phyloP scores from a whole-genome alignment of 2,329 filamentous ascomycete species.

The Daldinia sp. region DNA sequence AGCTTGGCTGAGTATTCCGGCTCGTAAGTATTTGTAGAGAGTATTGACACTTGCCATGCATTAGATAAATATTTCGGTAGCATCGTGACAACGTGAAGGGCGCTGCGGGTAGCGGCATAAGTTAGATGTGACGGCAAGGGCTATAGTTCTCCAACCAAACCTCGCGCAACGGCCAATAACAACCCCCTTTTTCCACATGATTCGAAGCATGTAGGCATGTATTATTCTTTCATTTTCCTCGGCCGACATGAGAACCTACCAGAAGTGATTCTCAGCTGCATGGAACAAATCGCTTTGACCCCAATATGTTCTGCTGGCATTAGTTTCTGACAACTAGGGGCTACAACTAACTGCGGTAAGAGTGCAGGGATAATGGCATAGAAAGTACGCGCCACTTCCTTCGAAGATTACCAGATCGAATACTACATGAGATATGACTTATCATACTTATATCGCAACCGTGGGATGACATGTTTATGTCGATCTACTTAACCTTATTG shows the following conservation, averaged over 20 bases:
- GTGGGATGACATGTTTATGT: not conserved
- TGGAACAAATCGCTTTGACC: constrained; percentile 8
- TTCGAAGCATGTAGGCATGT: not conserved
- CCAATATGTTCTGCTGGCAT: not conserved
- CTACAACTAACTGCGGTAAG: not conserved
- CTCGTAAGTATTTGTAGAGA: not conserved
- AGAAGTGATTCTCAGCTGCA: not conserved
- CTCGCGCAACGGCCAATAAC: not conserved
- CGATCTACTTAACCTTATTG: not conserved
- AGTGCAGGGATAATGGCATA: not conserved
- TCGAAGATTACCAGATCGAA: constrained; percentile 22
- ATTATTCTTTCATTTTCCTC: not conserved
- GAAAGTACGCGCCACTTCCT: not conserved
- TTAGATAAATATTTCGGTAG: not conserved
- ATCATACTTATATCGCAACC: constrained; percentile 12
- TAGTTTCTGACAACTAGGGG: not conserved
- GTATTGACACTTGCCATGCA: not conserved
- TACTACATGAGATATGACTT: constrained; percentile 27
- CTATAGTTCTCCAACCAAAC: constrained; percentile 3
- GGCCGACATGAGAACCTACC: not conserved
- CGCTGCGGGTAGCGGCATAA: not conserved
- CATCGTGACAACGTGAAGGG: not conserved
- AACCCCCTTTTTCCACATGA: not conserved
- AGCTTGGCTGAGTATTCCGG: not conserved
- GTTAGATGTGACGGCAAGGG: constrained; percentile 5